Percentiles rank a stretch among this genome's conserved stretches.
phyloP scores from a whole-genome alignment of 2,329 filamentous ascomycete species.

The Xylariaceae sp. region DNA sequence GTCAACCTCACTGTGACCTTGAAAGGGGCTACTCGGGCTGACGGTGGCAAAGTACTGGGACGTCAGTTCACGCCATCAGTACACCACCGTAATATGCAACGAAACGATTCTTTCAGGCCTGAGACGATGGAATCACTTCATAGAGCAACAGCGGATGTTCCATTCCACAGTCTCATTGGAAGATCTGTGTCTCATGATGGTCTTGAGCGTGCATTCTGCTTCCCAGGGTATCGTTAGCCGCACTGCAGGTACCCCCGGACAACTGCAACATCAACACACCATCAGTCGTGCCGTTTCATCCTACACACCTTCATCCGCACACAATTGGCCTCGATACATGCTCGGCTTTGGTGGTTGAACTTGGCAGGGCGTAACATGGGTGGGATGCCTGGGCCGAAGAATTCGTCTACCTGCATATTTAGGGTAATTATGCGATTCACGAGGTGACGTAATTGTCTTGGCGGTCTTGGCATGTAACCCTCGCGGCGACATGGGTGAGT shows the following conservation, averaged over 20 bases:
- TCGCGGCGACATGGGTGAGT: background rate
- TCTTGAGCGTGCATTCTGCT: slow-evolving; percentile 5
- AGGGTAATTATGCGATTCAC: background rate
- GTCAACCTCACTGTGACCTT: background rate
- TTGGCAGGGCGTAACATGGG: no score
- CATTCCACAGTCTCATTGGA: slow-evolving; percentile 9
- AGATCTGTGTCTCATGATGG: slow-evolving; percentile 4
- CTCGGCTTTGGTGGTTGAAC: no score
- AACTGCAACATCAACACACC: background rate
- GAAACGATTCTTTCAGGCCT: background rate
- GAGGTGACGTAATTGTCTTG: background rate
- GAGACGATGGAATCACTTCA: background rate
- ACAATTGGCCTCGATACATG: background rate
- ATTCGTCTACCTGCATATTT: background rate
- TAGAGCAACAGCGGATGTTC: slow-evolving; percentile 3
- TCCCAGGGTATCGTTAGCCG: slow-evolving; percentile 12
- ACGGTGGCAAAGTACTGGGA: background rate
- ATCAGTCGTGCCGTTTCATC: background rate
- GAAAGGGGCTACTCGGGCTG: background rate
- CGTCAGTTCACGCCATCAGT: background rate
- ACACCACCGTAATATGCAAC: background rate
- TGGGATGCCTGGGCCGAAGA: no score
- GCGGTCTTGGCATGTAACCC: background rate
- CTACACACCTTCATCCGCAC: background rate
- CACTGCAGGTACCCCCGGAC: background rate